Conservation (phyloP, 805 yeast genomes). For the Saturnispora kantuleensis region DNA sequence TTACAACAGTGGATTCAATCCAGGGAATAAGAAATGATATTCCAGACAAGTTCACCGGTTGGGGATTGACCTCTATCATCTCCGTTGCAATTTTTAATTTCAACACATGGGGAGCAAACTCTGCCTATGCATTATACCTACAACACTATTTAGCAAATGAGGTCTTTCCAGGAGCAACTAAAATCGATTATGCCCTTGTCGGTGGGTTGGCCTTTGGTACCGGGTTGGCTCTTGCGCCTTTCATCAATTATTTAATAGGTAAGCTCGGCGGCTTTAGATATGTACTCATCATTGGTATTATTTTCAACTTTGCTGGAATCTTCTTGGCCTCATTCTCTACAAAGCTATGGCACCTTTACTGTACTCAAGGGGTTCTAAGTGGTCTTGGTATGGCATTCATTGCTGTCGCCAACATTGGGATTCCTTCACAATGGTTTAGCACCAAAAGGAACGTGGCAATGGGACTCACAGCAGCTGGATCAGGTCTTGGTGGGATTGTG, state of each 20-base stretch:
- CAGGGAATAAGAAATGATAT: slow-evolving; percentile 16
- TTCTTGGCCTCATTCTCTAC: slow-evolving; percentile 52
- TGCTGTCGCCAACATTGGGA: slow-evolving; percentile 47
- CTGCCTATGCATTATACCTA: slow-evolving; percentile 56
- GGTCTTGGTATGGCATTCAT: slow-evolving; percentile 51
- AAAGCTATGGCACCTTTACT: slow-evolving; percentile 52
- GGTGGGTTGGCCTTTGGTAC: slow-evolving; percentile 60
- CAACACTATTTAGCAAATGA: slow-evolving; percentile 43
- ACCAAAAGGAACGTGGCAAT: slow-evolving; percentile 49
- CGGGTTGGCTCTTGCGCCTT: slow-evolving; percentile 41
- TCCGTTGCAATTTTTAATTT: slow-evolving; percentile 43
- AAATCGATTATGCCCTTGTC: slow-evolving; percentile 52
- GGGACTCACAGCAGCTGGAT: slow-evolving; percentile 40
- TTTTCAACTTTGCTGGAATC: slow-evolving; percentile 42
- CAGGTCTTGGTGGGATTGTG: slow-evolving; percentile 44
- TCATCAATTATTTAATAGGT: slow-evolving; percentile 37
- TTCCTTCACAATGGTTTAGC: slow-evolving; percentile 61
- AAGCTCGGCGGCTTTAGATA: slow-evolving; percentile 29
- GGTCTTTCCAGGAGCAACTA: slow-evolving; percentile 43
- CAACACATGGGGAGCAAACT: slow-evolving; percentile 66
- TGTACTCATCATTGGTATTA: slow-evolving; percentile 37
- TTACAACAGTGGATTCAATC: slow-evolving; percentile 6
- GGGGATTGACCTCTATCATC: slow-evolving; percentile 42
- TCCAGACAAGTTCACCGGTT: slow-evolving; percentile 63
- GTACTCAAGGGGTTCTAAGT: slow-evolving; percentile 58